phyloP scores from a whole-genome alignment of 306 rosid species.

The Neltuma alba region DNA sequence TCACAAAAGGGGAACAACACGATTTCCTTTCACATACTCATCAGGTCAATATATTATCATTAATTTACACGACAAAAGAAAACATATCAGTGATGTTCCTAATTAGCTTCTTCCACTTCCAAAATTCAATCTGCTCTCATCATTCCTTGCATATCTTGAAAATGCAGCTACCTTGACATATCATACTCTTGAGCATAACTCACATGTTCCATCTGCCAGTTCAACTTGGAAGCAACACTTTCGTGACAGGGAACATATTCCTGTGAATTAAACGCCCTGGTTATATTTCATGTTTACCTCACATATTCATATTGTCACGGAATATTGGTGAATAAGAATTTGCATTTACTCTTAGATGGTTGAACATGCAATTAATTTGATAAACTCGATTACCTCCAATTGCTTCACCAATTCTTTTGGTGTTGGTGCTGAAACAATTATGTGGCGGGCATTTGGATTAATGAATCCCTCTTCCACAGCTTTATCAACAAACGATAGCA shows the following conservation, averaged over 20 bases:
- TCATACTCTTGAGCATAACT: constrained; percentile 70
- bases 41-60: constrained; percentile 46
- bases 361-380: not conserved
- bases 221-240: constrained; percentile 87
- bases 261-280: constrained; percentile 43
- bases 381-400: constrained; percentile 65
- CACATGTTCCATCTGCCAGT: constrained; percentile 83
- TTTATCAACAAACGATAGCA: constrained; percentile 85
- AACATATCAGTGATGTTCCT: constrained; percentile 48
- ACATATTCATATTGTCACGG: not conserved
- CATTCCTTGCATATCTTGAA: constrained; percentile 39
- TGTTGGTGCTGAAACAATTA: constrained; percentile 88
- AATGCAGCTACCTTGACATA: constrained; percentile 65
- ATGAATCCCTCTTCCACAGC: constrained; percentile 98
- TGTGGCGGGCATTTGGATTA: constrained; percentile 92
- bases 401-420: constrained; percentile 90
- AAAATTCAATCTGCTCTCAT: constrained; percentile 51
- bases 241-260: constrained; percentile 94
- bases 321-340: not conserved
- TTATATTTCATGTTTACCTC: not conserved
- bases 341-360: not conserved
- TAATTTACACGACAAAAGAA: constrained; percentile 61
- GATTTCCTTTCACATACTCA: constrained; percentile 47
- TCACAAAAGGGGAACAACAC: constrained; percentile 48
- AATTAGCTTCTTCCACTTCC: constrained; percentile 57